Base-by-base conservation (phyloP, 768 basidiomycete species). In the Amanita polypyramis region DNA sequence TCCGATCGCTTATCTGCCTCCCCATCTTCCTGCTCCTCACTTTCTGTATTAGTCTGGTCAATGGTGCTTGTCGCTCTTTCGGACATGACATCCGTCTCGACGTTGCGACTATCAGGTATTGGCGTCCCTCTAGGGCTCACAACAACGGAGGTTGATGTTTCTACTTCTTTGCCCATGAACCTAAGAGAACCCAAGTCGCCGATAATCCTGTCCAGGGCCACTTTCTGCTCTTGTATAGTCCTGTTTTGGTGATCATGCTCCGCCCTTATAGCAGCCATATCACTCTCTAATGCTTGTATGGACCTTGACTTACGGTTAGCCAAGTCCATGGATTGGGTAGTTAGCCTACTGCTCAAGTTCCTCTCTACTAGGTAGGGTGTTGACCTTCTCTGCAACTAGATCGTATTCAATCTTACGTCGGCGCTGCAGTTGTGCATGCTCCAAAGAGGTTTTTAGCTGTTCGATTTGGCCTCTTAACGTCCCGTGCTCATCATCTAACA, bases 381-480 rank as follows among this genome's bases (percentile, higher is more conserved):
- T 87, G 41, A 90, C 79, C 60, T 82, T 88, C 64, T 91, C 90
- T 2, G 90, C 77, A 33, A 92, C 75, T 39, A 75, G 68, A 67
- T 92, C 89, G 59, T 92, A 92, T 58, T 92, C 89, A 55, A 91
- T 88, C 68, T 89, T 92, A 47, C 81, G 75, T 51, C 70, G 72
- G 40, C 89, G 77, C 48, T 80, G 67, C 58, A 83, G 68, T 57
- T 92, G 90, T 4, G 85, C 88, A 54, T 88, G 79, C 54, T 89
- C 86, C 49, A 92, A 62, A 3, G 77, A 74, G 15, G 71, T 70
- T 63, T 90, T 91, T 55, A 92, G 73, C 54, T 85, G 80, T 54
- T 81, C 77, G 43, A 92, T 90, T 55, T 91, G 86, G 7, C 64
- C 71, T 53, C 73, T 72, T 44, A 89, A 63, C 8, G 70, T 74